Base-by-base conservation (phyloP, 139 green algal genomes). In the Chlamydomonas eustigma region DNA sequence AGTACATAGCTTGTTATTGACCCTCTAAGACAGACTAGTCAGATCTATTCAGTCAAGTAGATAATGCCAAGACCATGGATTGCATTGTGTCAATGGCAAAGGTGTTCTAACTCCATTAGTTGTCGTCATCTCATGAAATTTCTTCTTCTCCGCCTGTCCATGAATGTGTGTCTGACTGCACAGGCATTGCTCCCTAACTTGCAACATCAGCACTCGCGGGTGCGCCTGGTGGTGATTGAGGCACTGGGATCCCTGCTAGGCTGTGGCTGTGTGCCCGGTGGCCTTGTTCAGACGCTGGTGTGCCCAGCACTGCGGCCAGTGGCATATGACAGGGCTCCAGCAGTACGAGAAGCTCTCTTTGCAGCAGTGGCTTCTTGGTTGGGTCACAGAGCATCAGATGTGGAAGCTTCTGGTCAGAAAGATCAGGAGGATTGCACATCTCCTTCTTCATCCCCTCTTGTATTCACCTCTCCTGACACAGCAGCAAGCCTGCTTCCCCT, bases 181-280 rank as follows among this genome's bases (percentile, higher is more conserved):
- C 52, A 68, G 52, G 72, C 71, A 5, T 74, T 91, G 25, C 24
- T 88, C 24, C 76, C 80, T 3, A 76, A 76, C 64, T 64, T 92
- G 25, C 52, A 76, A 22, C 90, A 95, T 79, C 84, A 85, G 77
- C 90, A 95, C 69, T 90, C 84, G 50, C 78, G 86, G 0, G 89
- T 95, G 63, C 78, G 89, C 1, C 64, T 83, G 37, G 69, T 73
- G 3, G 39, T 67, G 33, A 52, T 80, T 2, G 58, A 87, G 69
- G 87, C 83, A 2, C 74, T 78, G 32, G 65, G 18, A 39, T 33
- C 65, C 33, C 33, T 72, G 18, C 8, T 72, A 34, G 25, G 33
- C 8, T 4, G 68, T 76, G 35, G 31, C 64, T 64, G 66, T 68
- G 22, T 76, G 52, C 36, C 52, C 71, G 51, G 39, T 87, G 66